These are phyloP conservation scores for Metschnikowia drakensbergensis DNA, from an alignment of 805 yeast species.

Conservation along the genomic window DNA sequence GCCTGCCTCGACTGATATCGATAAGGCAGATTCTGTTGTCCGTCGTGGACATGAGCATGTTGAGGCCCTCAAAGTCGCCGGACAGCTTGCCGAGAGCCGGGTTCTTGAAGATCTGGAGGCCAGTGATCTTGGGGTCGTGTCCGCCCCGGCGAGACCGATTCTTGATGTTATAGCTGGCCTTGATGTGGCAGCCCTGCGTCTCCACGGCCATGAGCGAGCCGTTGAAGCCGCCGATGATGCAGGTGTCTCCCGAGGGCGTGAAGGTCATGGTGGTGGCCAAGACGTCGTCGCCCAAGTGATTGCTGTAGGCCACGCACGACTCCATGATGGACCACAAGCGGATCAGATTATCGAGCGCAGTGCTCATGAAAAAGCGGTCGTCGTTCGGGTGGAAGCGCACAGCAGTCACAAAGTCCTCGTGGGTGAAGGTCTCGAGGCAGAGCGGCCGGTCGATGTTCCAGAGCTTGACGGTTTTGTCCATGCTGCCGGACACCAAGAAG, in stretches of 20 bases:
- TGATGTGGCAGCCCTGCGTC: slow-evolving; percentile 55
- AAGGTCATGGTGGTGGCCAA: slow-evolving; percentile 72
- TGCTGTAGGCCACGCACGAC: slow-evolving; percentile 49
- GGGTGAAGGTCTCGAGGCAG: slow-evolving; percentile 61
- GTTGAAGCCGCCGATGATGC: slow-evolving; percentile 73
- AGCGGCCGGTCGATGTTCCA: slow-evolving; percentile 77
- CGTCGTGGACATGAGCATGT: slow-evolving; percentile 63
- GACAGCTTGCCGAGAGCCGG: slow-evolving; percentile 8
- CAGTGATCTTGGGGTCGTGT: slow-evolving; percentile 60
- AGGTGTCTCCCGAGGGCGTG: slow-evolving; percentile 58
- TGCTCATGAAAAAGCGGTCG: slow-evolving; percentile 81
- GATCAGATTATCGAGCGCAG: slow-evolving; percentile 71
- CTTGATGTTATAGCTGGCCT: slow-evolving; percentile 22
- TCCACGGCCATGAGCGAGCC: slow-evolving; percentile 63
- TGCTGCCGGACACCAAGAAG: slow-evolving; percentile 73
- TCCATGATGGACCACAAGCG: slow-evolving; percentile 87
- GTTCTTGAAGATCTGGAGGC: slow-evolving; percentile 52
- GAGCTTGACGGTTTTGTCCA: slow-evolving; percentile 76
- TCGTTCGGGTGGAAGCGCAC: slow-evolving; percentile 80
- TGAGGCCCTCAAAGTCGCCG: slow-evolving; percentile 22
- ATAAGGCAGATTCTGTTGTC: slow-evolving; percentile 75
- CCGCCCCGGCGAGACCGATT: slow-evolving; percentile 7
- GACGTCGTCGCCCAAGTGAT: slow-evolving; percentile 54
- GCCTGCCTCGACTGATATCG: slow-evolving; percentile 47
- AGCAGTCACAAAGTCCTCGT: slow-evolving; percentile 79